Percentiles rank a stretch among this genome's conserved stretches.
Evolutionary conservation across 257 asterid genomes (phyloP).

Genomic region (Solanum sejunctum): DNA sequence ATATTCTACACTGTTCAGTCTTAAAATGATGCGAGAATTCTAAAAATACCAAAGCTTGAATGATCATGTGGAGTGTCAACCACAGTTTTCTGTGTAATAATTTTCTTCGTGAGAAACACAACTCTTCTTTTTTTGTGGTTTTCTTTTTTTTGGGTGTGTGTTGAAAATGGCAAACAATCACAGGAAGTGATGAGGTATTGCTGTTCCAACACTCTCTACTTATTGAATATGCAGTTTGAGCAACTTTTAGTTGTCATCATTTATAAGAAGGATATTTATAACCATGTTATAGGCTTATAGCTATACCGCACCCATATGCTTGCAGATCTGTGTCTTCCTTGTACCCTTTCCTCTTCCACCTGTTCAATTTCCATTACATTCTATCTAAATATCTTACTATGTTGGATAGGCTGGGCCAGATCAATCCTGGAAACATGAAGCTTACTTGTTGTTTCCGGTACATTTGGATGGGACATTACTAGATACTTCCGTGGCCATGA

Average conservation of each 20-base stretch:
- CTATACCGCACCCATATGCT: neutral
- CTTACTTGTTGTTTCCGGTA: constrained; percentile 86
- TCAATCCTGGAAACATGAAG: constrained; percentile 94
- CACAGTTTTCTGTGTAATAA: neutral
- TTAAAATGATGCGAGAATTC: neutral
- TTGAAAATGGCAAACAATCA: neutral
- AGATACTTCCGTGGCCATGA: constrained; percentile 66
- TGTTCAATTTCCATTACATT: neutral
- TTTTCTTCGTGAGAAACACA: neutral
- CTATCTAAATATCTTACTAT: constrained; percentile 10
- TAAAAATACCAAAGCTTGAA: neutral
- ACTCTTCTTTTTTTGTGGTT: neutral
- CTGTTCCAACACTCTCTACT: neutral
- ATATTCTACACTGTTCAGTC: neutral
- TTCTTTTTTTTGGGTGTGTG: neutral
- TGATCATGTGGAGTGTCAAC: neutral
- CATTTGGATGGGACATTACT: constrained; percentile 90
- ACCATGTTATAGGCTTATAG: neutral
- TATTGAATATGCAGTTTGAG: neutral
- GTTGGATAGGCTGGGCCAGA: constrained; percentile 60
- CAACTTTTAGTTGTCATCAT: neutral
- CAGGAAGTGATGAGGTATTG: neutral
- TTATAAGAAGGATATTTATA: neutral
- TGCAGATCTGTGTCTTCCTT: neutral
- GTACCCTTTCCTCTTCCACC: neutral